These are phyloP conservation scores for Sclerotinia glacialis DNA, from an alignment of 2,329 filamentous ascomycete genomes.

Conservation along the genomic window DNA sequence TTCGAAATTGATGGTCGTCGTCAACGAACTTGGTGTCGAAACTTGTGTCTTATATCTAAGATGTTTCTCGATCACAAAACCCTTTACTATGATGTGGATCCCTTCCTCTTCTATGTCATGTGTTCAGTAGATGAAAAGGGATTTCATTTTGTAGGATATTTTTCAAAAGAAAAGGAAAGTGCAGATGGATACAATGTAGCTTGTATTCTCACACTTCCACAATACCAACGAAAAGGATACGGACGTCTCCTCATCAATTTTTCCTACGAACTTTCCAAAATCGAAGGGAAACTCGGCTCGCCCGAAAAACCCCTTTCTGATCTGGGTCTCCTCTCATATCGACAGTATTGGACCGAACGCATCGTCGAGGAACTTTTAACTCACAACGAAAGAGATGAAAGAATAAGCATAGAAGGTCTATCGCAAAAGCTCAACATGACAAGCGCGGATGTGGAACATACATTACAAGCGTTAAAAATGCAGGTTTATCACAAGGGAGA, in stretches of 20 bases:
- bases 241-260: slow-evolving; percentile 93
- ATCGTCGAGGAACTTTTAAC: slow-evolving; percentile 84
- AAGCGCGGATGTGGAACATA: slow-evolving; percentile 94
- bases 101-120: slow-evolving; percentile 99
- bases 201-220: slow-evolving; percentile 93
- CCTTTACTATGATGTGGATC: slow-evolving; percentile 98
- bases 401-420: slow-evolving; percentile 82
- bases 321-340: slow-evolving; percentile 86
- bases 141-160: slow-evolving; percentile 97
- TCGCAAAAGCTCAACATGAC: slow-evolving; percentile 85
- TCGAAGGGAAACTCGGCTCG: slow-evolving; percentile 90
- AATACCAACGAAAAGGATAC: slow-evolving; percentile 93
- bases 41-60: slow-evolving; percentile 89
- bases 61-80: slow-evolving; percentile 98
- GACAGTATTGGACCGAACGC: slow-evolving; percentile 96
- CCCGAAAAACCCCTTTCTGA: slow-evolving; percentile 96
- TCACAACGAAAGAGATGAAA: slow-evolving; percentile 63
- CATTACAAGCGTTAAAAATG: slow-evolving; percentile 90
- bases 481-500: slow-evolving; percentile 93
- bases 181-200: slow-evolving; percentile 97
- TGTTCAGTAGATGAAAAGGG: slow-evolving; percentile 83
- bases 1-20: slow-evolving; percentile 96
- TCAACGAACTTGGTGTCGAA: slow-evolving; percentile 94
- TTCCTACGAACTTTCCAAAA: slow-evolving; percentile 93
- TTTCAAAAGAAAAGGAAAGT: slow-evolving; percentile 97